phyloP scores from a whole-genome alignment of 83 land plant species.

The Larix sibirica region DNA sequence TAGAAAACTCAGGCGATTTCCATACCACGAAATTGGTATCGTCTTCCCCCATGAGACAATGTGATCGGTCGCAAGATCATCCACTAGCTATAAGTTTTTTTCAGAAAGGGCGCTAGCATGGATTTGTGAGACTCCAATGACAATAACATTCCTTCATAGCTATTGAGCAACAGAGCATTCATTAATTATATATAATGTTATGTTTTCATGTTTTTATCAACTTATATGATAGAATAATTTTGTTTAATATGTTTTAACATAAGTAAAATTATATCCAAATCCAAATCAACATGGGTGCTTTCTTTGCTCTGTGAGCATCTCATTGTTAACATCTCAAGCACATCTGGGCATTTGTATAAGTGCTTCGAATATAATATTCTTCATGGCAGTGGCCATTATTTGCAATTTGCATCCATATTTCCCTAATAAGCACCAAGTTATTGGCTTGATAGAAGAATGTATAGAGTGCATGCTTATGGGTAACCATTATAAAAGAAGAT shows the following conservation, averaged over 20 bases:
- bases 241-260: no score
- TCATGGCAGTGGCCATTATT: neutral
- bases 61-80: no score
- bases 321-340: neutral
- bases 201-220: no score
- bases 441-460: slow-evolving; percentile 13
- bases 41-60: no score
- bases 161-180: no score
- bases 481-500: neutral
- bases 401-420: neutral
- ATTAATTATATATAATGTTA: no score
- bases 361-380: neutral
- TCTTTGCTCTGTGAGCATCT: neutral
- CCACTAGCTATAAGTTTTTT: no score
- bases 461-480: neutral
- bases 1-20: slow-evolving; percentile 54
- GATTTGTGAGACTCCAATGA: no score
- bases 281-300: neutral
- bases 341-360: neutral
- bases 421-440: slow-evolving; percentile 5
- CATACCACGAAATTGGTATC: slow-evolving; percentile 19
- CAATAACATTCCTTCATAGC: no score
- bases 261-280: no score
- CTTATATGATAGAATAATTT: no score
- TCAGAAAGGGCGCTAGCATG: no score